Evolutionary conservation across 345 rosid genomes (phyloP), one percentile per base, ranked within the genome.

Genomic region (Luvunga scandens): DNA sequence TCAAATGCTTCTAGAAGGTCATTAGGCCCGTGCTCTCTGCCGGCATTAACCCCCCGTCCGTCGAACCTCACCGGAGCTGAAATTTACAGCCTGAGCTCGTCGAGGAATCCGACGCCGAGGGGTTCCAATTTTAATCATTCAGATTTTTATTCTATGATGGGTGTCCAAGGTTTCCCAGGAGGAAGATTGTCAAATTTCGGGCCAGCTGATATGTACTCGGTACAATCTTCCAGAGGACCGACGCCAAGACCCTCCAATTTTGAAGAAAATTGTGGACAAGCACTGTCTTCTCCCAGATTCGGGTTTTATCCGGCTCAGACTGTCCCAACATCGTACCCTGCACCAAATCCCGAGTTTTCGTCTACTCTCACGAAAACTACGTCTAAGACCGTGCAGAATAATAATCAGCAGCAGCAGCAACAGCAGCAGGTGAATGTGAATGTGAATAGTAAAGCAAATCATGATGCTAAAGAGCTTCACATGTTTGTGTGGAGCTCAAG

Each of bases 401-500:
- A 77, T 50, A 85, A 38, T 36, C 68, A 60, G 69, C 67, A 65
- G 4, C 39, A 82, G 22, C 87, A 38, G 50, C 87, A 13, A 12
- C 80, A 50, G 38, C 85, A 71, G 22, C 76, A 79, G n/a, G 81
- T 60, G 65, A 24, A 63, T 34, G 31, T 79, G 28, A 77, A 73
- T 38, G 71, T 71, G 53, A 82, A 82, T 38, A 83, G 50, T 21
- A 92, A 92, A 82, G 85, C 84, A 30, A 90, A 85, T 69, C 92
- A 91, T 70, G 97, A 93, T 36, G 94, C 96, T 1, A 93, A 86
- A 86, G 99, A 96, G 85, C 90, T 94, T 38, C 98, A 96, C 86
- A 96, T 96, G 99, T 96, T 96, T 64, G 98, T 96, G 12, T 96
- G 99, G 99, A 94, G 99, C 88, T 92, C 99, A 0, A 94, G 97